A percentile compares a stretch with the other conserved stretches of the same genome.
These are phyloP conservation scores for Dactylellina haptotyla DNA, from an alignment of 2,329 filamentous ascomycete species.

Conservation along the genomic window DNA sequence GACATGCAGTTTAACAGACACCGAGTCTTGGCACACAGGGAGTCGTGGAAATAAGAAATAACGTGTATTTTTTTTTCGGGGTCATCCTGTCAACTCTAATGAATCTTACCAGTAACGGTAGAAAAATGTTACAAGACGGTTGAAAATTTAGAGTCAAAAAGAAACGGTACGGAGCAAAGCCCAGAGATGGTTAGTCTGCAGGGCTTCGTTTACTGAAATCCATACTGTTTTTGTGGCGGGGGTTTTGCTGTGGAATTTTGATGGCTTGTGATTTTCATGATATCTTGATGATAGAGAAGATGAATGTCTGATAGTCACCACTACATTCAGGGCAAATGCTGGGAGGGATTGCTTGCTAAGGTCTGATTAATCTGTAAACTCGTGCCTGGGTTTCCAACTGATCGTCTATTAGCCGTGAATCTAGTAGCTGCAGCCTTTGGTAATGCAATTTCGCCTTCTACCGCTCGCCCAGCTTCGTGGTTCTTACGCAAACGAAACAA, in stretches of 20 bases:
- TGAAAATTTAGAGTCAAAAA: constrained; percentile 20
- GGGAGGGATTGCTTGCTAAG: constrained; percentile 41
- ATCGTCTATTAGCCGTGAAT: constrained; percentile 40
- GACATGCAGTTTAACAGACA: constrained; percentile 40
- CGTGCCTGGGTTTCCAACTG: constrained; percentile 19
- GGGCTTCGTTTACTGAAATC: not conserved
- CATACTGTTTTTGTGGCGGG: constrained; percentile 1
- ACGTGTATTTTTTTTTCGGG: constrained; percentile 8
- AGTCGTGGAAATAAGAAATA: constrained; percentile 39
- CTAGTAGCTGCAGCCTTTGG: constrained; percentile 13
- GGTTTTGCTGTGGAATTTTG: not conserved
- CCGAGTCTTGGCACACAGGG: constrained; percentile 35
- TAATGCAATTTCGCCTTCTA: constrained; percentile 39
- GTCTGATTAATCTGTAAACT: constrained; percentile 42
- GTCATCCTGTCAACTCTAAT: not conserved
- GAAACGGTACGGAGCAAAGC: constrained; percentile 15
- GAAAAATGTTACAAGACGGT: constrained; percentile 28
- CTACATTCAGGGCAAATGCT: constrained; percentile 14
- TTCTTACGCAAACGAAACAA: constrained; percentile 31
- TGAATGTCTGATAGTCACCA: constrained; percentile 1
- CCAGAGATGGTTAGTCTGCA: constrained; percentile 43
- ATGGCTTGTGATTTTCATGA: not conserved
- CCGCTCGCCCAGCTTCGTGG: constrained; percentile 27
- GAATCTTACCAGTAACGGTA: not conserved
- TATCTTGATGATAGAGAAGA: not conserved